phyloP scores from a whole-genome alignment of 495 filamentous ascomycete species.

The Bacidia rubella region DNA sequence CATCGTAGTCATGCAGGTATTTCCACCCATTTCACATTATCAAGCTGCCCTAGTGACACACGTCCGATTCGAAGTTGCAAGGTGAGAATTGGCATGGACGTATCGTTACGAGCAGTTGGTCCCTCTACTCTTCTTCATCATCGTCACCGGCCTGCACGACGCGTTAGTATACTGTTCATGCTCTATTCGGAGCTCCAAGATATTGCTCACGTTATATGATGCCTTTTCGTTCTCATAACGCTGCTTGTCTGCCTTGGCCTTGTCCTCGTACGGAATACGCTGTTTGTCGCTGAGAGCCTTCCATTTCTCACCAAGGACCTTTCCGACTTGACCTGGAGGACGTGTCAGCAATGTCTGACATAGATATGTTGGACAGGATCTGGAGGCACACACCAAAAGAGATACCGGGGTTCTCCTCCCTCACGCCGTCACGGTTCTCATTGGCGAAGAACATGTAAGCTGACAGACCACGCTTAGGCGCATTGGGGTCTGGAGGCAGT shows the following conservation, averaged over 20 bases:
- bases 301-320: slow-evolving; percentile 94
- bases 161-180: slow-evolving; percentile 14
- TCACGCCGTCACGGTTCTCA: slow-evolving; percentile 93
- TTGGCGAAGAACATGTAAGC: slow-evolving; percentile 99
- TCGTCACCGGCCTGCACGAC: slow-evolving; percentile 30
- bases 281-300: slow-evolving; percentile 86
- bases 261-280: slow-evolving; percentile 83
- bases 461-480: slow-evolving; percentile 96
- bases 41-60: no score
- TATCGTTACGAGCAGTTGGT: not conserved
- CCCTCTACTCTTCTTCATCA: slow-evolving; percentile 39
- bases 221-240: slow-evolving; percentile 96
- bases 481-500: slow-evolving; percentile 67
- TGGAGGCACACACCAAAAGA: slow-evolving; percentile 59
- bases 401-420: slow-evolving; percentile 96
- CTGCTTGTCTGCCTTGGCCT: slow-evolving; percentile 95
- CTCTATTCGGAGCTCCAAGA: not conserved
- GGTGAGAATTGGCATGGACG: not conserved
- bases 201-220: slow-evolving; percentile 61
- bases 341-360: not conserved
- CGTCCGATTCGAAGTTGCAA: no score
- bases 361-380: not conserved
- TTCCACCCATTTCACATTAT: no score
- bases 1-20: not conserved
- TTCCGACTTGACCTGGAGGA: slow-evolving; percentile 77